These are phyloP conservation scores for Priceomyces carsonii DNA, from an alignment of 805 yeast genomes.

Conservation along the genomic window DNA sequence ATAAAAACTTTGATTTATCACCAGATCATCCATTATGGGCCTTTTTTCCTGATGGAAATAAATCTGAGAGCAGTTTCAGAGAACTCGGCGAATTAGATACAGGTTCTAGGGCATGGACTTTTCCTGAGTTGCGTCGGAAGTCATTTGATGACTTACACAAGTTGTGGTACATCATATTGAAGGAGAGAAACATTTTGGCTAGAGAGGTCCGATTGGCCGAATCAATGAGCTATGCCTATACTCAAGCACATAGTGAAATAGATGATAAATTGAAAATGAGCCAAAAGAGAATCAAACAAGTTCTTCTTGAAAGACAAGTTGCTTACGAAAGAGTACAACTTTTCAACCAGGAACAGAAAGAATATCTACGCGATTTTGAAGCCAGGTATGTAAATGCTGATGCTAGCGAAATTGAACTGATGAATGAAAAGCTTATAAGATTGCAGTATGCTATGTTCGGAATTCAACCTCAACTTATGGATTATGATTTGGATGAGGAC, in stretches of 20 bases:
- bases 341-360: conserved; percentile 43
- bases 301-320: conserved; percentile 79
- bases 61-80: conserved; percentile 59
- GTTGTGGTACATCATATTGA: conserved; percentile 84
- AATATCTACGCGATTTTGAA: conserved; percentile 59
- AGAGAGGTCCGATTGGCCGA: conserved; percentile 69
- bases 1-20: conserved; percentile 64
- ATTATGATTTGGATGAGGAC: conserved; percentile 56
- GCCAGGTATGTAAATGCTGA: conserved; percentile 55
- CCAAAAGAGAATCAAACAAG: conserved; percentile 71
- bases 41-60: conserved; percentile 60
- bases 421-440: conserved; percentile 71
- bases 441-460: conserved; percentile 83
- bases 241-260: conserved; percentile 40
- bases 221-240: conserved; percentile 16
- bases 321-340: conserved; percentile 62
- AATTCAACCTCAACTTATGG: conserved; percentile 67
- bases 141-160: conserved; percentile 89
- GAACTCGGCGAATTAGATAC: conserved; percentile 50
- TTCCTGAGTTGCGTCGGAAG: conserved; percentile 87
- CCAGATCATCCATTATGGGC: conserved; percentile 96
- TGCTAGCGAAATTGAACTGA: conserved; percentile 52
- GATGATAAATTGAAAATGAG: conserved; percentile 37
- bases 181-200: conserved; percentile 76
- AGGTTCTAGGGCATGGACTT: conserved; percentile 77